phyloP scores from a whole-genome alignment of 2,329 filamentous ascomycete species.

The Sarocladium kiliense region DNA sequence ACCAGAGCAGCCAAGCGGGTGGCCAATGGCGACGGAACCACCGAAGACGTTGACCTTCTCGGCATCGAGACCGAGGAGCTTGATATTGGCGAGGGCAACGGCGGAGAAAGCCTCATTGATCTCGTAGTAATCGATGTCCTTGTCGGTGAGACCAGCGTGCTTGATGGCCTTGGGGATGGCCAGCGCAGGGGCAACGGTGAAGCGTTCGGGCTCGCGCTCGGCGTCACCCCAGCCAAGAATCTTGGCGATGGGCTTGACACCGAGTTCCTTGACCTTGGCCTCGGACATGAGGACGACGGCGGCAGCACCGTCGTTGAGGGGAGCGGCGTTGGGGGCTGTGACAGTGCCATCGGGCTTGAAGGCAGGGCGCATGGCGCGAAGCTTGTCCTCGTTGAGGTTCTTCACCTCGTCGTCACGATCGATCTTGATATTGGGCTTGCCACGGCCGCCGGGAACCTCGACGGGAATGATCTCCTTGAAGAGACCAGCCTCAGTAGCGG shows the following conservation, averaged over 20 bases:
- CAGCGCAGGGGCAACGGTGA: constrained; percentile 88
- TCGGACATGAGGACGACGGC: constrained; percentile 92
- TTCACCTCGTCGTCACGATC: constrained; percentile 92
- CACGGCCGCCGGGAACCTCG: constrained; percentile 80
- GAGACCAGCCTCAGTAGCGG: constrained; percentile 72
- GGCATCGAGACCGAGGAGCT: constrained; percentile 72
- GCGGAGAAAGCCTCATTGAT: constrained; percentile 99
- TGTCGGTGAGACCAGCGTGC: constrained; percentile 77
- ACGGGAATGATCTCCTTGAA: constrained; percentile 90
- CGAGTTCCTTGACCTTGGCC: constrained; percentile 86
- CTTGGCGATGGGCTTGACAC: constrained; percentile 88
- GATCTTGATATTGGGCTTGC: constrained; percentile 78
- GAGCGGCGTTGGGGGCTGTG: constrained; percentile 93
- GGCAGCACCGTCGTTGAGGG: constrained; percentile 90
- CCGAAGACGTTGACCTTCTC: constrained; percentile 95
- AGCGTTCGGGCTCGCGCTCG: constrained; percentile 84
- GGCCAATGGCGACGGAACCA: constrained; percentile 91
- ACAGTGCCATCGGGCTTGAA: constrained; percentile 84
- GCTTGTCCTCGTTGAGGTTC: constrained; percentile 83
- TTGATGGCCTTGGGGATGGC: constrained; percentile 97
- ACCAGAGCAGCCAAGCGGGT: constrained; percentile 89
- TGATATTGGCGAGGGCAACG: constrained; percentile 92
- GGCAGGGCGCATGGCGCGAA: constrained; percentile 77
- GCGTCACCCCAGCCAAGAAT: constrained; percentile 98
- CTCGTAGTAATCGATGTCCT: constrained; percentile 87